phyloP scores from a whole-genome alignment of 106 monocot genomes.

The Dendrobium officinale region DNA sequence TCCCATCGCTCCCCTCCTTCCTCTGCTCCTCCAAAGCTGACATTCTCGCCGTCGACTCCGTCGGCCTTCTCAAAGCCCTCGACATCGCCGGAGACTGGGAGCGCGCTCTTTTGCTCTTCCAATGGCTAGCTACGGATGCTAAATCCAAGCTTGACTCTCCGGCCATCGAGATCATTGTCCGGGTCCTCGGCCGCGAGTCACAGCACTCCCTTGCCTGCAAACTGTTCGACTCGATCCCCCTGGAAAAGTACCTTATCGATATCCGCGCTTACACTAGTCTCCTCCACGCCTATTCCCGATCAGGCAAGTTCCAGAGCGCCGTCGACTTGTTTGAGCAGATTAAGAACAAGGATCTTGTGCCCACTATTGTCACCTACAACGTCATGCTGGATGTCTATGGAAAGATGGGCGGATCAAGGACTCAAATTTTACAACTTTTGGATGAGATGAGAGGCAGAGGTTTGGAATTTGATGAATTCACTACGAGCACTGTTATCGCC shows the following conservation, averaged over 20 bases:
- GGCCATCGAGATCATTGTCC: conserved; percentile 47
- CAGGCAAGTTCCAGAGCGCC: conserved; percentile 35
- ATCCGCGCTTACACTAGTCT: conserved; percentile 80
- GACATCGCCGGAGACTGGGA: conserved; percentile 48
- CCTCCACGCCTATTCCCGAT: conserved; percentile 44
- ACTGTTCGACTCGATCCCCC: conserved; percentile 46
- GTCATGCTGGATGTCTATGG: conserved; percentile 80
- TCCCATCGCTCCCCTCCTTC: conserved; percentile 15
- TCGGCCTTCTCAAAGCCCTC: conserved; percentile 39
- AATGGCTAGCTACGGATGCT: conserved; percentile 34
- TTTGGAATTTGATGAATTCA: conserved; percentile 77
- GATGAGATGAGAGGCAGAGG: conserved; percentile 56
- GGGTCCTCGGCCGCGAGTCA: conserved; percentile 43
- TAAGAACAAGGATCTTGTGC: conserved; percentile 45
- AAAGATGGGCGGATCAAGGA: conserved; percentile 61
- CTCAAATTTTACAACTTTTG: conserved; percentile 42
- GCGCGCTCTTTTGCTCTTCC: conserved; percentile 45
- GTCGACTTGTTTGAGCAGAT: conserved; percentile 49
- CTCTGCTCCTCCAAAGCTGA: conserved; percentile 27
- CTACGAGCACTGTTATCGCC: conserved; percentile 75
- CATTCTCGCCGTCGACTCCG: conserved; percentile 27
- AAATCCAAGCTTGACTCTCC: conserved; percentile 29
- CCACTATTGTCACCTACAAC: conserved; percentile 85
- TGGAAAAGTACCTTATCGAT: conserved; percentile 44
- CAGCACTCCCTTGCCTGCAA: conserved; percentile 57